Conservation (phyloP, 2,329 filamentous ascomycete species). For the Pezicula rhizophila region DNA sequence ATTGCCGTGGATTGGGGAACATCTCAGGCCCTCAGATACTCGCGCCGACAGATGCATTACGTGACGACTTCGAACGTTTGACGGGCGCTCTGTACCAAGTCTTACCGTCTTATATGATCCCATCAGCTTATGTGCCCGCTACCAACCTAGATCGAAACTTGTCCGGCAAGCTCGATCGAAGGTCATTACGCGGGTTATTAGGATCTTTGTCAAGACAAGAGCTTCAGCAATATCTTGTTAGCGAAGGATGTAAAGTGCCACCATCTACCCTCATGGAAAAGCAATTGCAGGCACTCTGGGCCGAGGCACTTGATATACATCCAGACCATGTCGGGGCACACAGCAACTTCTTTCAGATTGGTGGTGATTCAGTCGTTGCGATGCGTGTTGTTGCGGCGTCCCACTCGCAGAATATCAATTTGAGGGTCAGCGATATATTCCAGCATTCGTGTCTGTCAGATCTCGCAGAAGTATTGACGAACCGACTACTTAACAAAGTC, state of each 20-base stretch:
- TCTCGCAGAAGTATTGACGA: neutral
- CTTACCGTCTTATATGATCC: slow-evolving; percentile 24
- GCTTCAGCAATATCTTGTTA: slow-evolving; percentile 1
- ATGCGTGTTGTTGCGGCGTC: slow-evolving; percentile 37
- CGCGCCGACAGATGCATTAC: neutral
- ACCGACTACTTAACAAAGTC: neutral
- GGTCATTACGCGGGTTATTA: slow-evolving; percentile 20
- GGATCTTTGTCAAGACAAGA: neutral
- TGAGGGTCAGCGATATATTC: slow-evolving; percentile 35
- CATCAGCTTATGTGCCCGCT: slow-evolving; percentile 21
- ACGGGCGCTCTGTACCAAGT: neutral
- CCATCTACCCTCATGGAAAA: slow-evolving; percentile 1
- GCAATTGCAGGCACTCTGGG: slow-evolving; percentile 42
- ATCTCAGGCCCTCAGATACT: neutral
- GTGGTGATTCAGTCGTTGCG: slow-evolving; percentile 27
- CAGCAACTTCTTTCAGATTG: slow-evolving; percentile 31
- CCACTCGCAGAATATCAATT: slow-evolving; percentile 16
- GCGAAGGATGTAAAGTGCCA: neutral
- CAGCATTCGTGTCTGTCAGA: slow-evolving; percentile 20
- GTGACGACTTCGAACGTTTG: slow-evolving; percentile 1
- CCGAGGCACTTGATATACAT: slow-evolving; percentile 36
- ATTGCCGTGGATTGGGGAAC: neutral
- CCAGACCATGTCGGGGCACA: slow-evolving; percentile 32
- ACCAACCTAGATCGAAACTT: slow-evolving; percentile 20
- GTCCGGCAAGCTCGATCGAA: slow-evolving; percentile 27